Evolutionary conservation across 208 protist genomes (phyloP).

Genomic region (Trypanosoma avium): DNA sequence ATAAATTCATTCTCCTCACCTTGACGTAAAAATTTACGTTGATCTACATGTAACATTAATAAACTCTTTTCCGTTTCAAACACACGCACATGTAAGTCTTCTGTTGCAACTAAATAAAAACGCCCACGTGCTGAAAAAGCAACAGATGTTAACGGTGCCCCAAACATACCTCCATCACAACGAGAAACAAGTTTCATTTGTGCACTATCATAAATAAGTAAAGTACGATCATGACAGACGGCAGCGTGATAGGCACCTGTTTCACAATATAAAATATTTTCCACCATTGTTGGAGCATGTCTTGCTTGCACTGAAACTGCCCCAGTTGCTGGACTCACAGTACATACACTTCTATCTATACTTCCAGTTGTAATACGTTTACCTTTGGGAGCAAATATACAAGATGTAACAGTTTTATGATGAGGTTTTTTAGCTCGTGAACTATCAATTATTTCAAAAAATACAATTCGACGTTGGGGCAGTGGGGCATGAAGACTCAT

Average conservation of each 20-base stretch:
- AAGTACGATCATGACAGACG: constrained; percentile 60
- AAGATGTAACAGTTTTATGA: constrained; percentile 40
- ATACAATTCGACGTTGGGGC: constrained; percentile 10
- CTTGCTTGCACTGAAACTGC: constrained; percentile 34
- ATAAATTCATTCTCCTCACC: not conserved
- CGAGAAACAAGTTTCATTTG: constrained; percentile 62
- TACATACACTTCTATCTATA: constrained; percentile 60
- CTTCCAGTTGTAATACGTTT: constrained; percentile 48
- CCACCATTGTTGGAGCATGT: constrained; percentile 33
- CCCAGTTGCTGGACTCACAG: constrained; percentile 38
- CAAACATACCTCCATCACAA: constrained; percentile 46
- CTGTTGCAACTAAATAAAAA: constrained; percentile 68
- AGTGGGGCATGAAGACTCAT: constrained; percentile 20
- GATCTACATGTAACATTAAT: constrained; percentile 41
- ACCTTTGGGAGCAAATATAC: constrained; percentile 40
- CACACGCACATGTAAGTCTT: constrained; percentile 56
- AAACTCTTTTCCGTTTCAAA: constrained; percentile 68
- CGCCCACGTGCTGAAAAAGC: constrained; percentile 68
- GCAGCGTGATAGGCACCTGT: constrained; percentile 71
- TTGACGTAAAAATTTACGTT: constrained; percentile 31
- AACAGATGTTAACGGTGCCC: constrained; percentile 47
- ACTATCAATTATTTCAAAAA: constrained; percentile 32
- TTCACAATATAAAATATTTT: constrained; percentile 29
- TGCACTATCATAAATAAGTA: constrained; percentile 72
- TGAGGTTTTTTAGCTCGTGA: constrained; percentile 27